Conservation (phyloP, 192 early-diverging fungal species). For the Radiomyces spectabilis region DNA sequence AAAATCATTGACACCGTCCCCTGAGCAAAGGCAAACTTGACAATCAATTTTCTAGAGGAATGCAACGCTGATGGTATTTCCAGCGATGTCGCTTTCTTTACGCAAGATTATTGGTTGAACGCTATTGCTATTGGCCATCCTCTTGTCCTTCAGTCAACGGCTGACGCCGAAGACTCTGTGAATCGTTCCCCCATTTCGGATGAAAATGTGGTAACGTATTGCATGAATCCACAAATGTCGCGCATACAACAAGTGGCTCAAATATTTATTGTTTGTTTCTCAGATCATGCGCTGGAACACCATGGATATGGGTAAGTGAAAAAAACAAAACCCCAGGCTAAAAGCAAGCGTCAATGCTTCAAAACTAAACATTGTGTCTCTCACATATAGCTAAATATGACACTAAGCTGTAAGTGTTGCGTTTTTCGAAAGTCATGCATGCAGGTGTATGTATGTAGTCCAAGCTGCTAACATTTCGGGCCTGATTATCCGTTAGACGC, state of each 20-base stretch:
- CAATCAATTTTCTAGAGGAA: conserved; percentile 5
- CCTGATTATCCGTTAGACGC: background rate
- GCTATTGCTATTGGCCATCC: conserved; percentile 17
- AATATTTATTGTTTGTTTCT: background rate
- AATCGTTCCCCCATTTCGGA: background rate
- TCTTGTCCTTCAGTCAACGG: conserved; percentile 4
- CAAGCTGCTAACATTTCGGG: too few species aligned
- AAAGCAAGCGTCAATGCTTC: too few species aligned
- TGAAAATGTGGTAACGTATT: conserved; percentile 1
- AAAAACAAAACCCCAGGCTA: too few species aligned
- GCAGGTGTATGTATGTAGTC: too few species aligned
- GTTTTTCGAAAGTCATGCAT: background rate
- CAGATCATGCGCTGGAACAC: conserved; percentile 12
- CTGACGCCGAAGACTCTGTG: background rate
- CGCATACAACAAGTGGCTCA: too few species aligned
- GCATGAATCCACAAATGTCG: too few species aligned
- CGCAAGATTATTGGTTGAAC: conserved; percentile 13
- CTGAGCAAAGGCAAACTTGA: background rate
- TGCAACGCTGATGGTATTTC: conserved; percentile 15
- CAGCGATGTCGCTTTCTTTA: conserved; percentile 6
- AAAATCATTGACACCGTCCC: background rate
- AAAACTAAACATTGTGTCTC: background rate
- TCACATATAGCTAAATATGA: conserved; percentile 12
- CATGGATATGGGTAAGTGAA: conserved; percentile 13
- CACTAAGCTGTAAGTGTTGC: conserved; percentile 6